Base-by-base conservation (phyloP, 192 early-diverging fungal genomes). In the Linderina pennispora region DNA sequence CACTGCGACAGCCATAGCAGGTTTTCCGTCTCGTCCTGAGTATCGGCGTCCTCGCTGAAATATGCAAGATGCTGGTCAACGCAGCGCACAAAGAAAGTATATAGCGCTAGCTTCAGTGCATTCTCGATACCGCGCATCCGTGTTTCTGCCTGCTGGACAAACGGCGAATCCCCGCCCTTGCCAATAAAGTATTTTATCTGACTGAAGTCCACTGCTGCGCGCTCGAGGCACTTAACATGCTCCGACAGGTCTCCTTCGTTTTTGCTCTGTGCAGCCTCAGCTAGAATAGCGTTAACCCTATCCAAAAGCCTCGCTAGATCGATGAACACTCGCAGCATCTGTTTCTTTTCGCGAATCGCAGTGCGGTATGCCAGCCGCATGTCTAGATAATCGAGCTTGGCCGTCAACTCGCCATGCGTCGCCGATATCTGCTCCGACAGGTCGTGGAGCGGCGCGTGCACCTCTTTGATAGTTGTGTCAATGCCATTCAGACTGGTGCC, bases 401-500 rank as follows among this genome's bases (percentile, higher is more conserved):
- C 16, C 8, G 36, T 31, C 13, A 70, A 35, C 24, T 46, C 50
- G 0, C n/a, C 22, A 35, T 46, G 47, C 13, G 43, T 40, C 2
- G 17, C 7, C 16, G 43, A 26, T 18, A 70, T 50, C 25, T 50
- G 24, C 22, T 21, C 13, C 6, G 28, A 36, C 13, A 58, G 36
- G 1, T 22, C 21, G 0, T 23, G 7, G 20, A 70, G 66, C 35
- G 48, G 46, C 23, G 20, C 21, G 13, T 35, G 39, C n/a, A 63
- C 25, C 10, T 40, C 36, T 10, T 35, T 16, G 13, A 62, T 39
- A 2, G 54, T 54, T 10, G 37, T 23, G 40, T 62, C 59, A 15
- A 70, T 47, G 8, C 60, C 66, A 2, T 50, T 41, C 9, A 70
- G 40, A 9, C 55, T 58, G 5, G 60, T 63, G 55, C 54, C 58